Evolutionary conservation across 164 flowering plant species (phyloP).

Genomic region (Cinnamomum micranthum): DNA sequence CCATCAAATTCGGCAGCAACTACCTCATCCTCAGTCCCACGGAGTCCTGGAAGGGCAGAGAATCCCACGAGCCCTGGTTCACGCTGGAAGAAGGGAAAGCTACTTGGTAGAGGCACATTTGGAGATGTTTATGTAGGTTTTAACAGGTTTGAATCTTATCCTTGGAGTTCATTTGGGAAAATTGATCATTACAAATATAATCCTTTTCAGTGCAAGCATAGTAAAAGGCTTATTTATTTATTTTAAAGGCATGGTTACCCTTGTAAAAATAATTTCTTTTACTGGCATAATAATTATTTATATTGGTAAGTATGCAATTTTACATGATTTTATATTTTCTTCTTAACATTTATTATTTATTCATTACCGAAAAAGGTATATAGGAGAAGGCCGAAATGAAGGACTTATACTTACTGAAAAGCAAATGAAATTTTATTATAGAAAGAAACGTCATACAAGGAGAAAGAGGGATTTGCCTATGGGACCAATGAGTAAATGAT

Average conservation of each 20-base stretch:
- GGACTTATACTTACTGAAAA: too few species aligned
- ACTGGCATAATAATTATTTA: too few species aligned
- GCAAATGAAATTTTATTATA: too few species aligned
- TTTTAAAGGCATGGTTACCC: background rate
- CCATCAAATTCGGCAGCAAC: conserved; percentile 67
- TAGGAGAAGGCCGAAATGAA: too few species aligned
- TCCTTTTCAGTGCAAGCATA: background rate
- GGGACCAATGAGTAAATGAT: too few species aligned
- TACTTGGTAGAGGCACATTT: conserved; percentile 91
- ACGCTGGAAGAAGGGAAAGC: conserved; percentile 89
- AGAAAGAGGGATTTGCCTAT: too few species aligned
- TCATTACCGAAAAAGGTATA: too few species aligned
- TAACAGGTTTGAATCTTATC: conserved; percentile 48
- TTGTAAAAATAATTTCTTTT: background rate
- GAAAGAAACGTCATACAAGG: too few species aligned
- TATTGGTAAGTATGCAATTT: too few species aligned
- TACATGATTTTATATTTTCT: too few species aligned
- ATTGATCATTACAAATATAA: background rate
- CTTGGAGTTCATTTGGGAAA: background rate
- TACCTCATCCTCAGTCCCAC: conserved; percentile 68
- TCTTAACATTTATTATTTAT: too few species aligned
- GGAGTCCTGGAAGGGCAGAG: conserved; percentile 91
- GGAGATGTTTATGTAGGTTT: conserved; percentile 95
- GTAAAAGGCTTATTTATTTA: background rate
- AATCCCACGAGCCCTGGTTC: conserved; percentile 73